Evolutionary conservation across 1,284 basidiomycete species (phyloP).

Genomic region (Peniophora sp.): DNA sequence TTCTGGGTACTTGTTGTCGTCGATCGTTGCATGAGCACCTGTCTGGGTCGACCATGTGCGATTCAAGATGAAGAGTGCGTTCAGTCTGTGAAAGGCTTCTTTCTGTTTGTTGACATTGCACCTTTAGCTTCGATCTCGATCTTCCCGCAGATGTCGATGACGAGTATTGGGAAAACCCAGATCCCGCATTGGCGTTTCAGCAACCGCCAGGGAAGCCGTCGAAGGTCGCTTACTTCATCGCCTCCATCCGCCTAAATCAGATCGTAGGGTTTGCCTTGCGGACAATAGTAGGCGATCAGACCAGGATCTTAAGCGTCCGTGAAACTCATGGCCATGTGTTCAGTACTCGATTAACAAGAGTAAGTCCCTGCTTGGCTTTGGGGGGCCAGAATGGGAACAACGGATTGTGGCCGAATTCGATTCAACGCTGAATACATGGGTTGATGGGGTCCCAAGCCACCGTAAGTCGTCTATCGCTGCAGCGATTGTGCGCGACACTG

Average conservation of each 20-base stretch:
- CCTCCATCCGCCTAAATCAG: constrained; percentile 60
- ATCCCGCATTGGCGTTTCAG: constrained; percentile 40
- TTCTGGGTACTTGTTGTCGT: constrained; percentile 60
- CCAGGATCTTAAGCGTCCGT: background rate
- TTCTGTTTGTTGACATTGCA: too few relatives aligned
- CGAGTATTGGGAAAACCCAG: constrained; percentile 66
- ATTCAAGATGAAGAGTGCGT: constrained; percentile 81
- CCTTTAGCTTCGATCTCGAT: constrained; percentile 73
- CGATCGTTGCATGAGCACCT: constrained; percentile 56
- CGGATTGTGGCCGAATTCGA: constrained; percentile 66
- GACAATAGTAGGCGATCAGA: constrained; percentile 47
- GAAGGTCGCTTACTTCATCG: constrained; percentile 54
- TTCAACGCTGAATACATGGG: constrained; percentile 65
- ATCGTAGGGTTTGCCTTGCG: constrained; percentile 66
- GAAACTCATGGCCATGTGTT: too few relatives aligned
- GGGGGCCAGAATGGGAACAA: constrained; percentile 48
- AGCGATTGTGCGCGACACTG: too few relatives aligned
- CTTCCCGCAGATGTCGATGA: constrained; percentile 79
- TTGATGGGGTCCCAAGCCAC: constrained; percentile 60
- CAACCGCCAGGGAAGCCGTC: constrained; percentile 64
- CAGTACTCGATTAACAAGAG: constrained; percentile 71
- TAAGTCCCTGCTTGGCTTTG: constrained; percentile 38
- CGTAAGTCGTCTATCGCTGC: constrained; percentile 4
- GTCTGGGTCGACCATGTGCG: constrained; percentile 69
- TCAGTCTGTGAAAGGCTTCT: too few relatives aligned